phyloP scores from a whole-genome alignment of 129 eudicot species.

The Arctium lappa region DNA sequence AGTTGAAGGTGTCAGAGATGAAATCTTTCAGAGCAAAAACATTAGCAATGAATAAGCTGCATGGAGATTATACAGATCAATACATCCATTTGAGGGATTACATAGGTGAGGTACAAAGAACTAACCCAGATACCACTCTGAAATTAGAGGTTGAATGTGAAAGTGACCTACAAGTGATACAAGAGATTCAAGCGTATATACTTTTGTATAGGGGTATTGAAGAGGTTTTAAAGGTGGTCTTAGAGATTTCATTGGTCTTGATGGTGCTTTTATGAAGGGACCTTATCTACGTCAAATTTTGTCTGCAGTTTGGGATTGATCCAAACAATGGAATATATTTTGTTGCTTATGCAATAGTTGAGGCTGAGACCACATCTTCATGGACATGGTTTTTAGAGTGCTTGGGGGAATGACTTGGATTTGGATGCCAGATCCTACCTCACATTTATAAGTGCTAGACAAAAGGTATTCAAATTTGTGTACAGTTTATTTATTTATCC shows the following conservation, averaged over 20 bases:
- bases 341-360: background rate
- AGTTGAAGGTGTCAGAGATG: background rate
- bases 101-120: background rate
- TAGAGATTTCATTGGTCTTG: background rate
- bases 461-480: background rate
- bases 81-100: background rate
- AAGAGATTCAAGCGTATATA: background rate
- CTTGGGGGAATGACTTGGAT: background rate
- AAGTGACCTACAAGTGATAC: no score
- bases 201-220: background rate
- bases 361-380: background rate
- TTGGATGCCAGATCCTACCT: background rate
- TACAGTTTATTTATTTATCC: background rate
- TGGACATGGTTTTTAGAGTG: background rate
- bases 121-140: background rate
- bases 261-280: slow-evolving; percentile 1
- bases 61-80: background rate
- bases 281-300: background rate
- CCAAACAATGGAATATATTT: background rate
- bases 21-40: background rate
- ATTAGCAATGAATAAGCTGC: no score
- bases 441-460: background rate
- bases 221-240: background rate
- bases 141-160: background rate
- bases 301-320: background rate